Evolutionary conservation across 2,329 filamentous ascomycete species (phyloP), one percentile per base, ranked within the genome.

Genomic region (Fusarium veterinarium): DNA sequence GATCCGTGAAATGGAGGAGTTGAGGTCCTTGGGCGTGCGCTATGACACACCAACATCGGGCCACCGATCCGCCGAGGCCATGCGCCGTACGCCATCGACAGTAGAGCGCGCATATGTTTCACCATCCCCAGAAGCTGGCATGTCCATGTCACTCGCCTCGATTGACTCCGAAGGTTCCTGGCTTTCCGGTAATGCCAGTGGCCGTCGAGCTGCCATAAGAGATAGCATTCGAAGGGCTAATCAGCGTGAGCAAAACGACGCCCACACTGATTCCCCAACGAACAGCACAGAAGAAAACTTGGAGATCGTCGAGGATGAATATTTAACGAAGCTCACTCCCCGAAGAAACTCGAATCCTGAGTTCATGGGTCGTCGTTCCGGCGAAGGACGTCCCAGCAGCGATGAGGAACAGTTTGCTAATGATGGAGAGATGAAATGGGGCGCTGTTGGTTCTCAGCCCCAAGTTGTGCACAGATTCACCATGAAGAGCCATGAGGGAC

Each of bases 161-260:
- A 94, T 98, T 66, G 96, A 98, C 79, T 98, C 95, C 0, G 96
- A 99, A 83, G 96, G 90, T 8, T 98, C 95, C 1, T 99, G 96
- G 96, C 90, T 99, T 48, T 96, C 95, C 7, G 95, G 95, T 20
- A 91, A 91, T 63, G 81, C 86, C 55, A 87, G 86, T 73, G 86
- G 84, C 77, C 81, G 85, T 72, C 81, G 82, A 35, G 85, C 86
- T 62, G 79, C 85, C 78, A 81, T 90, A 78, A 77, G 85, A 37
- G 82, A 80, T 68, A 85, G 80, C 76, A 80, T 80, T 46, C 71
- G 76, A 37, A 77, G 79, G 38, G 76, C 77, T 44, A 81, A 78
- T 52, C 78, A 75, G 31, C 78, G 75, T 37, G 79, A 80, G 33
- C 73, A 70, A 17, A 64, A 67, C 16, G 67, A 52, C 49, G 76